A percentile compares a stretch with the other conserved stretches of the same genome.
Conservation (phyloP, 345 rosid species). For the Linum lewisii region DNA sequence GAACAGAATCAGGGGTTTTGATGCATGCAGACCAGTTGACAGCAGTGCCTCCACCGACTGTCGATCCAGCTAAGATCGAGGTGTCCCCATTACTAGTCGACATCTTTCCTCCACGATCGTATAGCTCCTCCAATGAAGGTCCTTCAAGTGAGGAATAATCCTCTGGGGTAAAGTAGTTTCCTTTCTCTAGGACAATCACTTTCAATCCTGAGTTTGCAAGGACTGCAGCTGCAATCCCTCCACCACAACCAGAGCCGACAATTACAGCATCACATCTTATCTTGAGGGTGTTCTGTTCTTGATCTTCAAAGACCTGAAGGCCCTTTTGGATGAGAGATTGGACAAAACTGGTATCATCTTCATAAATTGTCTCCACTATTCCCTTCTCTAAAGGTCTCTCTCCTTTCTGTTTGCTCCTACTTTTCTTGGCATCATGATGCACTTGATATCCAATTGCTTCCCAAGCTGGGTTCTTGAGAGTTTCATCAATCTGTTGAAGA, state of each 20-base stretch:
- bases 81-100: conserved; percentile 35
- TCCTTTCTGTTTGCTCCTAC: not conserved
- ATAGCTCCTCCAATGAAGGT: conserved; percentile 51
- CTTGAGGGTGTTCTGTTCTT: conserved; percentile 22
- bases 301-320: conserved; percentile 35
- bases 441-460: conserved; percentile 57
- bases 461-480: conserved; percentile 40
- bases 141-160: conserved; percentile 55
- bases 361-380: conserved; percentile 14
- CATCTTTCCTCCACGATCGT: conserved; percentile 32
- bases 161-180: conserved; percentile 44
- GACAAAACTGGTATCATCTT: conserved; percentile 28
- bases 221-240: conserved; percentile 64
- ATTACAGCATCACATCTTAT: conserved; percentile 56
- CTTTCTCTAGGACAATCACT: conserved; percentile 58
- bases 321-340: conserved; percentile 39
- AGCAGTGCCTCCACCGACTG: conserved; percentile 63
- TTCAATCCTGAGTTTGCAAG: conserved; percentile 54
- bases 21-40: conserved; percentile 58
- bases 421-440: conserved; percentile 22
- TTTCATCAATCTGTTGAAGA: conserved; percentile 33
- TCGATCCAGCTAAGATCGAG: conserved; percentile 47
- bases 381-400: conserved; percentile 17
- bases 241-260: conserved; percentile 61
- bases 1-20: conserved; percentile 38